Conservation (phyloP, 2,329 filamentous ascomycete genomes). For the Raffaelea albimanens region DNA sequence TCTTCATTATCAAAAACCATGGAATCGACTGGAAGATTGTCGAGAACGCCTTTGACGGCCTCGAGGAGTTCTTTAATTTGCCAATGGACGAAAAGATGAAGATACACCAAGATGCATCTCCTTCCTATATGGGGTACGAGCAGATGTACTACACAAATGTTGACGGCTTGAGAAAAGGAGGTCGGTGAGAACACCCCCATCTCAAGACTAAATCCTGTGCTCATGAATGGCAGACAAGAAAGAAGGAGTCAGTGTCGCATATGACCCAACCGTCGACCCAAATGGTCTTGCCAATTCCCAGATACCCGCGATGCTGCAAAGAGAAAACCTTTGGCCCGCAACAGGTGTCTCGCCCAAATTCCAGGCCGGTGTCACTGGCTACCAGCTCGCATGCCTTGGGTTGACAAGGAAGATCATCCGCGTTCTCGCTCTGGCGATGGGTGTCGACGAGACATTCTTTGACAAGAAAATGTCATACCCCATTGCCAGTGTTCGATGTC, state of each 20-base stretch:
- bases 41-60: neutral
- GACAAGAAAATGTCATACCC: neutral
- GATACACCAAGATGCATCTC: neutral
- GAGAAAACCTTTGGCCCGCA: neutral
- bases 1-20: conserved; percentile 1
- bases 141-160: conserved; percentile 3
- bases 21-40: conserved; percentile 1
- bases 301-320: neutral
- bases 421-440: neutral
- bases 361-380: neutral
- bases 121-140: conserved; percentile 4
- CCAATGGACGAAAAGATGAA: conserved; percentile 1
- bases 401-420: neutral
- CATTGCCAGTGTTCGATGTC: neutral
- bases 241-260: neutral
- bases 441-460: neutral
- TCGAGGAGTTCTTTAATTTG: conserved; percentile 1
- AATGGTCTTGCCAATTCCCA: neutral
- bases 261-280: neutral
- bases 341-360: neutral
- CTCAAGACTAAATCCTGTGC: too few species aligned
- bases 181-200: neutral
- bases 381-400: neutral
- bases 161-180: neutral
- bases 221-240: neutral